Evolutionary conservation across 2,329 filamentous ascomycete species (phyloP).

Genomic region (Fusarium denticulatum): DNA sequence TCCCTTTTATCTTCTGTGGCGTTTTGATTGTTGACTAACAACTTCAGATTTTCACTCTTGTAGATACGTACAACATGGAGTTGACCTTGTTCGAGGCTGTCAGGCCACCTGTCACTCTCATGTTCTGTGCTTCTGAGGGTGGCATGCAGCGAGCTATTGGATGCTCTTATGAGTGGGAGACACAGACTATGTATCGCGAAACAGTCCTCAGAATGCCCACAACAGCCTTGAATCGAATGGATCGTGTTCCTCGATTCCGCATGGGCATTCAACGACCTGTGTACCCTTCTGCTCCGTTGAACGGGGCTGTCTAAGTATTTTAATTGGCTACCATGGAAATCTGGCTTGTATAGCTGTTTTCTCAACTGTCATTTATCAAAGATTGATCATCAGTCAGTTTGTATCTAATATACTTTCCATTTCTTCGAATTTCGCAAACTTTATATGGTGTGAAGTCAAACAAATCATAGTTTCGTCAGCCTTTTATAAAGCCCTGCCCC

Average conservation of each 20-base stretch:
- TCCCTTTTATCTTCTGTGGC: not conserved
- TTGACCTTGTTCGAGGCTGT: conserved; percentile 49
- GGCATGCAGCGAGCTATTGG: conserved; percentile 43
- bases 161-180: conserved; percentile 44
- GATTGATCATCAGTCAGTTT: not conserved
- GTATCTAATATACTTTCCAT: not conserved
- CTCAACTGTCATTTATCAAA: not conserved
- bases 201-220: conserved; percentile 41
- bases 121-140: conserved; percentile 43
- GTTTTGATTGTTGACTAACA: not conserved
- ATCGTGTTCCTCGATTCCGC: conserved; percentile 38
- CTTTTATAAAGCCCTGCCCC: not conserved
- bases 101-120: conserved; percentile 38
- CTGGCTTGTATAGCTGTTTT: not conserved
- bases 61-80: conserved; percentile 50
- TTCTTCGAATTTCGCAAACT: not conserved
- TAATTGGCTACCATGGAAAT: not conserved
- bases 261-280: conserved; percentile 39
- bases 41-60: conserved; percentile 48
- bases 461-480: not conserved
- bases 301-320: conserved; percentile 17
- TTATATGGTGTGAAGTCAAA: not conserved
- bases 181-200: conserved; percentile 42
- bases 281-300: conserved; percentile 30
- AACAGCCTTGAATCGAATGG: conserved; percentile 39